Evolutionary conservation across 495 filamentous ascomycete species (phyloP).

Genomic region (Elasticomyces elasticus): DNA sequence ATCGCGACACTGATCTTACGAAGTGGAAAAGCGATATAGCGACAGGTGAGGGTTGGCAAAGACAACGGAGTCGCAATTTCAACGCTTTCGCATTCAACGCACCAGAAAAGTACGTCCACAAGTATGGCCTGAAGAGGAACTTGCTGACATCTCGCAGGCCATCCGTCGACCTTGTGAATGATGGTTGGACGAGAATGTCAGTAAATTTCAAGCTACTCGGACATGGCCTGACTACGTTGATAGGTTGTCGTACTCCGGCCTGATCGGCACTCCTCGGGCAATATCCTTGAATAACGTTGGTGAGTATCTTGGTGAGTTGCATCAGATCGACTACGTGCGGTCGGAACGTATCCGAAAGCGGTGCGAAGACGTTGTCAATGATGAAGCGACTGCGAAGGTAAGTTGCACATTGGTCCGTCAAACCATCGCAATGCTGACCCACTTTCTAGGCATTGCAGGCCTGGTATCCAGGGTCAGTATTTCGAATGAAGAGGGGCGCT

Average conservation of each 20-base stretch:
- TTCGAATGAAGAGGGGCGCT: neutral
- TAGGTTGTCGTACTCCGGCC: constrained; percentile 33
- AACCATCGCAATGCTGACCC: neutral
- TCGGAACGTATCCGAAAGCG: constrained; percentile 25
- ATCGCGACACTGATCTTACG: constrained; percentile 40
- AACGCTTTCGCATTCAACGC: constrained; percentile 24
- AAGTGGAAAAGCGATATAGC: constrained; percentile 42
- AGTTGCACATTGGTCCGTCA: neutral
- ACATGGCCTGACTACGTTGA: neutral
- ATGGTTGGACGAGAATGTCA: constrained; percentile 4
- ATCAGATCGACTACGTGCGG: constrained; percentile 21
- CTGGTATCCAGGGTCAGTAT: constrained; percentile 25
- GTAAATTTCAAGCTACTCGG: neutral
- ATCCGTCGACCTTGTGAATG: constrained; percentile 26
- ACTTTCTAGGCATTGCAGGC: constrained; percentile 23
- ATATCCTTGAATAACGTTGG: constrained; percentile 33
- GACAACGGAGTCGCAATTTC: constrained; percentile 23
- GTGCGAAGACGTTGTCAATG: constrained; percentile 27
- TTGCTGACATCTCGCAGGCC: constrained; percentile 33
- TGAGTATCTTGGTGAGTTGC: constrained; percentile 26
- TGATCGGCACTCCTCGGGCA: constrained; percentile 34
- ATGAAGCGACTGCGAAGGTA: constrained; percentile 20
- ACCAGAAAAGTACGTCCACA: neutral
- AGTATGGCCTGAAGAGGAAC: too few relatives aligned
- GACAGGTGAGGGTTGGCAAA: constrained; percentile 27